phyloP scores from a whole-genome alignment of 306 rosid genomes.

The Rosa persica region DNA sequence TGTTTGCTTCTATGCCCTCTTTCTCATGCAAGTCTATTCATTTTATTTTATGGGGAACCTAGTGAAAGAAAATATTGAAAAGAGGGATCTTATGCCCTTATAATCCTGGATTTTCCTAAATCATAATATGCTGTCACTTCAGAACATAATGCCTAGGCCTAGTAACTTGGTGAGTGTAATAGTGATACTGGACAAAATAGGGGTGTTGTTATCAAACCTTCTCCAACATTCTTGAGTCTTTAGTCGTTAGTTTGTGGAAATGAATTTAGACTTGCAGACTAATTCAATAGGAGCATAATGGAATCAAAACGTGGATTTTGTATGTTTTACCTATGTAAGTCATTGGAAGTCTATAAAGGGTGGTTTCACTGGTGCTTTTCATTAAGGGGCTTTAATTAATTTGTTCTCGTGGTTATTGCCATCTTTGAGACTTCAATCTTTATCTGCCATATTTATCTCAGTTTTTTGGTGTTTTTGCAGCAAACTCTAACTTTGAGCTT shows the following conservation, averaged over 20 bases:
- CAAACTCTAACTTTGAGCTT: slow-evolving; percentile 89
- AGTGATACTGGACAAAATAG: background rate
- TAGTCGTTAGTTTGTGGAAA: background rate
- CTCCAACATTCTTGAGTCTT: background rate
- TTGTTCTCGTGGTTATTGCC: background rate
- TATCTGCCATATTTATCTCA: background rate
- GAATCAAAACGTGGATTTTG: background rate
- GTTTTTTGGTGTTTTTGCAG: slow-evolving; percentile 36
- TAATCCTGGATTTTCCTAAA: background rate
- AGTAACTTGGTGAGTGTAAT: background rate
- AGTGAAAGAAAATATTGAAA: slow-evolving; percentile 2
- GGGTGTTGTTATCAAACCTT: background rate
- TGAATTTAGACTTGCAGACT: background rate
- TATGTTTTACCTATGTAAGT: background rate
- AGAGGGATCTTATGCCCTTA: background rate
- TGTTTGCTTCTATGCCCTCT: background rate
- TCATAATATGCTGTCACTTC: background rate
- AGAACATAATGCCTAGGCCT: slow-evolving; percentile 4
- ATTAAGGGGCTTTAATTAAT: background rate
- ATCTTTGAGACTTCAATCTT: slow-evolving; percentile 6
- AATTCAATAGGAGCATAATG: background rate
- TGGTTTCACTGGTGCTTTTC: background rate
- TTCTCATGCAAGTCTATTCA: background rate
- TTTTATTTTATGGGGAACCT: background rate
- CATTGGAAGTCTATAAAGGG: background rate